Evolutionary conservation across 2,329 filamentous ascomycete genomes (phyloP), one percentile per base, ranked within the genome.

Genomic region (Stylonectria norvegica): DNA sequence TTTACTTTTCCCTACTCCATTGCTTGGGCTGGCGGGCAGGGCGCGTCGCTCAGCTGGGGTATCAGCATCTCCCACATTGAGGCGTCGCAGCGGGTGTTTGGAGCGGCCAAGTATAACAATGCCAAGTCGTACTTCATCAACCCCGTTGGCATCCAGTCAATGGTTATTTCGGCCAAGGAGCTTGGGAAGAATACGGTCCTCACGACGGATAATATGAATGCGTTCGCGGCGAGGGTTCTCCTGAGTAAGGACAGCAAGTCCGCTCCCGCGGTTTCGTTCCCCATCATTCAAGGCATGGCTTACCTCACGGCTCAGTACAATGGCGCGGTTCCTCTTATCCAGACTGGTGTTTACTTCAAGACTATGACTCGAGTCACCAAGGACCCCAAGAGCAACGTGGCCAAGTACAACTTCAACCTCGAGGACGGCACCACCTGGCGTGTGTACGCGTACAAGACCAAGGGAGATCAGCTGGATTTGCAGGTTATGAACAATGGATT

Each of bases 211-310:
- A 69, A 65, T 51, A 62, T 75, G 49, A 82, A 70, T 41, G 78
- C 71, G 37, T 83, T 71, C 57, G 86, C 70, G 23, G 76, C 67
- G 11, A 81, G 88, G 48, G 79, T 89, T 32, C 83, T 86, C 31
- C 70, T 97, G 20, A 75, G 69, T 36, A 71, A 74, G 3, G 67
- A 71, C 16, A 58, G 63, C n/a, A 69, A 69, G 3, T 72, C 75
- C 6, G 61, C 70, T 1, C 76, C 84, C 1, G 71, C 76, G 1
- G 75, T 97, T 15, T 83, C 79, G 0, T 89, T 95, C 49, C 89
- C 90, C 0, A 60, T 96, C 6, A 81, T 95, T 0, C 91, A 97
- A 59, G 93, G 93, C 9, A 93, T 94, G 81, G 84, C 80, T 0
- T 95, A 89, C 54, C 72, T 95, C 14, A 96, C 90, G 4, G 90